Evolutionary conservation across 1,284 basidiomycete species (phyloP).

Genomic region (Sanguinoderma infundibulare): DNA sequence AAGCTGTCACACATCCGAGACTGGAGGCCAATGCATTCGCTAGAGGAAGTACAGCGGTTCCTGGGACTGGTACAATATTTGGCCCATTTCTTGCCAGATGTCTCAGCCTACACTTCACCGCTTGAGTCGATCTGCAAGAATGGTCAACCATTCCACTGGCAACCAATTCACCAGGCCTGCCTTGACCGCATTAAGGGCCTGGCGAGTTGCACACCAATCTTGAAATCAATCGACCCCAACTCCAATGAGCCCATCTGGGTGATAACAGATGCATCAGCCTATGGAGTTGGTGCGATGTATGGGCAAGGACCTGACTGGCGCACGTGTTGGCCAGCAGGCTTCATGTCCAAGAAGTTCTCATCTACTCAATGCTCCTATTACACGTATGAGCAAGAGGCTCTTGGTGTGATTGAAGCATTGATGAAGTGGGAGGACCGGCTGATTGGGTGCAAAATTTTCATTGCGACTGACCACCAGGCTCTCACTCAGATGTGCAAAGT

Average conservation of each 20-base stretch:
- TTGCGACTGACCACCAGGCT: constrained; percentile 44
- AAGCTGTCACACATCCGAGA: constrained; percentile 29
- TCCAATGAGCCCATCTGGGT: constrained; percentile 44
- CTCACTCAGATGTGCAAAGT: constrained; percentile 39
- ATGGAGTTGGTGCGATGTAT: constrained; percentile 43
- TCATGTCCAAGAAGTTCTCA: constrained; percentile 46
- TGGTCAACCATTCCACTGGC: constrained; percentile 25
- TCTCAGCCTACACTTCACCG: constrained; percentile 36
- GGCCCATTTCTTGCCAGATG: constrained; percentile 37
- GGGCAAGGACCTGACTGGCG: constrained; percentile 43
- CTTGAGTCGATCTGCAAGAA: constrained; percentile 21
- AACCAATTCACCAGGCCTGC: constrained; percentile 39
- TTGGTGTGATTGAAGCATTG: constrained; percentile 42
- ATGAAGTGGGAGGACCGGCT: constrained; percentile 44
- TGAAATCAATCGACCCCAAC: constrained; percentile 38
- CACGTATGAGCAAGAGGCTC: constrained; percentile 41
- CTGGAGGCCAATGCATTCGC: constrained; percentile 33
- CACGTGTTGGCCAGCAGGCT: constrained; percentile 40
- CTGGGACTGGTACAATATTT: constrained; percentile 46
- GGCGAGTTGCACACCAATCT: constrained; percentile 35
- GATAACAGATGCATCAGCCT: constrained; percentile 44
- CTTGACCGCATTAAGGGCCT: constrained; percentile 41
- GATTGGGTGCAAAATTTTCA: constrained; percentile 30
- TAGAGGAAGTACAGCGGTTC: constrained; percentile 45
- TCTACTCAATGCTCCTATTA: constrained; percentile 42